phyloP scores from a whole-genome alignment of 1,139 yeast species.

The Wickerhamomyces sp. region DNA sequence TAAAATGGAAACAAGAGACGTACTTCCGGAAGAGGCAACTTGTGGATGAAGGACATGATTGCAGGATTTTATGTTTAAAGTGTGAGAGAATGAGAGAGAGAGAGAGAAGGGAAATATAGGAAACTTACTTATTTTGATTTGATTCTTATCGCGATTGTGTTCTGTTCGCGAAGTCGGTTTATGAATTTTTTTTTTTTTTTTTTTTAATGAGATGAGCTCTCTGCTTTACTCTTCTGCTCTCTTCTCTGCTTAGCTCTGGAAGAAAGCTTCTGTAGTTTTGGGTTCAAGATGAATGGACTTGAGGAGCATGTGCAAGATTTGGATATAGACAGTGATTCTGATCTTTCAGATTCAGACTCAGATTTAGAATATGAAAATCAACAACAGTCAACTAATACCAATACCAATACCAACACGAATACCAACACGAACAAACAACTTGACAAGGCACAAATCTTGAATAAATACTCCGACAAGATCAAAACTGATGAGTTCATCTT shows the following conservation, averaged over 20 bases:
- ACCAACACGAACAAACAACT: conserved; percentile 5
- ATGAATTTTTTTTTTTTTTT: conserved; percentile 1
- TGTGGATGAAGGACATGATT: neutral
- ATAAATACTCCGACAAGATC: conserved; percentile 58
- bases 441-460: conserved; percentile 56
- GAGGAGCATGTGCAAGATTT: conserved; percentile 5
- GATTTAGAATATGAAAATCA: conserved; percentile 17
- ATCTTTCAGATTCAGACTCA: conserved; percentile 11
- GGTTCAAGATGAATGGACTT: conserved; percentile 4
- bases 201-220: conserved; percentile 7
- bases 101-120: no score
- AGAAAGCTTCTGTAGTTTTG: no score
- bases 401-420: neutral
- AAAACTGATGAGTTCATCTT: conserved; percentile 51
- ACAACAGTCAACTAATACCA: neutral
- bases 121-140: no score
- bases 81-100: no score
- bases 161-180: neutral
- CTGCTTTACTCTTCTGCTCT: no score
- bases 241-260: no score
- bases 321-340: conserved; percentile 4
- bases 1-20: no score
- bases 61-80: neutral
- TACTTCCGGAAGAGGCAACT: conserved; percentile 9
- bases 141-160: neutral